phyloP scores from a whole-genome alignment of 208 protist species.

The Leishmania braziliensis region DNA sequence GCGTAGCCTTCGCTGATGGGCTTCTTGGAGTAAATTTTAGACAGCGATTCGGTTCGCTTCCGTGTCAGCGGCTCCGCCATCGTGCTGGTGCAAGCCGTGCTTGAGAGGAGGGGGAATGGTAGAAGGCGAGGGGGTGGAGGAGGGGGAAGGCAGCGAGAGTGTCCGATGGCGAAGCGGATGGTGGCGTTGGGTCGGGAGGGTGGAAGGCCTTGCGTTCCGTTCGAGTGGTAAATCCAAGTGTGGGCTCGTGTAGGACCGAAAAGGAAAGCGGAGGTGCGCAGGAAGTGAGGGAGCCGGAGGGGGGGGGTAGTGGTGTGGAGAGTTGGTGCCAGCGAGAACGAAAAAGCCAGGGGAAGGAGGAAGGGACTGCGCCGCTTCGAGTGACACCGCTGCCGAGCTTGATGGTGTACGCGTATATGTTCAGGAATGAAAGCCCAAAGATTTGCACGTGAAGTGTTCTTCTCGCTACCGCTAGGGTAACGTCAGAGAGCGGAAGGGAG shows the following conservation, averaged over 20 bases:
- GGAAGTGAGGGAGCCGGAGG: not conserved
- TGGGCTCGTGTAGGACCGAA: not conserved
- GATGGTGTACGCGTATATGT: not conserved
- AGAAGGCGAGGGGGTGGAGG: not conserved
- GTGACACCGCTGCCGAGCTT: not conserved
- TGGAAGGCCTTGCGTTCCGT: not conserved
- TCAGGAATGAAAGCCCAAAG: not conserved
- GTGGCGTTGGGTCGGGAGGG: not conserved
- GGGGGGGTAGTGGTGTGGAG: not conserved
- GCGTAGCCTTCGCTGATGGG: slow-evolving; percentile 88
- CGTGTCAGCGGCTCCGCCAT: slow-evolving; percentile 63
- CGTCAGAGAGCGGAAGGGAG: not conserved
- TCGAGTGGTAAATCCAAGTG: not conserved
- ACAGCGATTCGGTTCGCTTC: slow-evolving; percentile 87
- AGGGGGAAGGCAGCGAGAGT: not conserved
- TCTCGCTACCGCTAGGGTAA: not conserved
- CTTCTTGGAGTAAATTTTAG: slow-evolving; percentile 84
- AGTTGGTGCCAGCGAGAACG: not conserved
- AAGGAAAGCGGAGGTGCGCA: not conserved
- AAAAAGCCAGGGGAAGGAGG: not conserved
- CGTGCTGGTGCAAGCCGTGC: not conserved
- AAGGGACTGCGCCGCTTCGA: not conserved
- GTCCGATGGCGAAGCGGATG: not conserved
- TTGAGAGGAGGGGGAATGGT: no score
- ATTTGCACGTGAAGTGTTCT: not conserved